Conservation (phyloP, 169 alveolate genomes). For the Plasmodium sp. region DNA sequence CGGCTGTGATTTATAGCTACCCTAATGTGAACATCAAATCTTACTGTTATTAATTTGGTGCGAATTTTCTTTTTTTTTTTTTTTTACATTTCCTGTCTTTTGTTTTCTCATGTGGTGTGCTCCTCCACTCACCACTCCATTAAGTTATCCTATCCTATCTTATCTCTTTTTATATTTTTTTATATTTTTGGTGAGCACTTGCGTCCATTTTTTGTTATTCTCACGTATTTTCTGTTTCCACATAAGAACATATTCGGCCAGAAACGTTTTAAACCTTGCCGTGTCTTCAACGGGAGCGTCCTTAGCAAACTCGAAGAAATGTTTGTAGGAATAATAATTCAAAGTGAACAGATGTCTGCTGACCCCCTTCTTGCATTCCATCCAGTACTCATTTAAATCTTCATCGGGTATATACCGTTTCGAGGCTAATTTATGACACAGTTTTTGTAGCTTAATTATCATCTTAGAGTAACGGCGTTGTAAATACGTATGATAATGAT, state of each 20-base stretch:
- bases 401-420: not conserved
- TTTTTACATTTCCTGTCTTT: not conserved
- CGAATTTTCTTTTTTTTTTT: not conserved
- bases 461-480: not conserved
- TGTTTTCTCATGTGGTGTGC: not conserved
- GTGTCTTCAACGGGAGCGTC: not conserved
- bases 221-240: not conserved
- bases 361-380: not conserved
- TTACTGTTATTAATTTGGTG: not conserved
- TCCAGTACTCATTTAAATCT: not conserved
- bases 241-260: not conserved
- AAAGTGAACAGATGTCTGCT: not conserved
- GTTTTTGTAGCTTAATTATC: not conserved
- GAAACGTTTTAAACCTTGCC: not conserved
- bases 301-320: not conserved
- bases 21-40: not conserved
- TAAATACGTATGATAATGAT: not conserved
- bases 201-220: not conserved
- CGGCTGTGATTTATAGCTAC: not conserved
- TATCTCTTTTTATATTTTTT: not conserved
- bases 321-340: not conserved
- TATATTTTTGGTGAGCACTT: not conserved
- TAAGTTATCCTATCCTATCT: not conserved
- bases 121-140: not conserved
- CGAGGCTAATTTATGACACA: not conserved